A percentile compares a stretch with the other conserved stretches of the same genome.
These are phyloP conservation scores for Parathielavia appendiculata DNA, from an alignment of 495 filamentous ascomycete species.

Conservation along the genomic window DNA sequence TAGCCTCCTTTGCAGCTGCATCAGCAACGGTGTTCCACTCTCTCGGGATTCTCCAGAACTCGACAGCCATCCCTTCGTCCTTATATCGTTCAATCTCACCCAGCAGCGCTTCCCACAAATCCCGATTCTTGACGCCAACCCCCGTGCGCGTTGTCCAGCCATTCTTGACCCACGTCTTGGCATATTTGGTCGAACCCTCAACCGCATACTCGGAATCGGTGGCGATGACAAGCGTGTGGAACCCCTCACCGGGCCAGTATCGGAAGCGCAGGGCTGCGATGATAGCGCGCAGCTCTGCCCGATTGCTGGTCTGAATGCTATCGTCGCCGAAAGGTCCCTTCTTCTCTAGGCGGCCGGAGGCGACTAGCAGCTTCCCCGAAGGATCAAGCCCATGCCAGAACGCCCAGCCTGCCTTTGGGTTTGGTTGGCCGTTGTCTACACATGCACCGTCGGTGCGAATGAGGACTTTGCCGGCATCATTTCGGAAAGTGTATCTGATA, in stretches of 20 bases:
- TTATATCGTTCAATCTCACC: constrained; percentile 30
- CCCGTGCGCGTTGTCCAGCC: constrained; percentile 32
- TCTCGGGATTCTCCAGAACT: constrained; percentile 44
- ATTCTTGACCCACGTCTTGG: constrained; percentile 37
- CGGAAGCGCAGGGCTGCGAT: constrained; percentile 36
- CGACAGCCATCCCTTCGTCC: constrained; percentile 25
- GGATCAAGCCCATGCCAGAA: constrained; percentile 26
- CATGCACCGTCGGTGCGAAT: constrained; percentile 37
- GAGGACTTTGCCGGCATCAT: constrained; percentile 19
- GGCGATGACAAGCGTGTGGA: constrained; percentile 40
- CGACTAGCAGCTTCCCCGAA: constrained; percentile 1
- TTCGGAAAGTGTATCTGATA: constrained; percentile 30
- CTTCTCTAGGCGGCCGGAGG: constrained; percentile 30
- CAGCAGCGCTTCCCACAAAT: constrained; percentile 42
- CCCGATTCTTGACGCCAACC: constrained; percentile 34
- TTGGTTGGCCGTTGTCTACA: constrained; percentile 30
- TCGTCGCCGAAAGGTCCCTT: constrained; percentile 32
- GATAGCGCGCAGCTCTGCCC: constrained; percentile 45
- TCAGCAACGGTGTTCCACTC: constrained; percentile 39
- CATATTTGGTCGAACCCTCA: constrained; percentile 38
- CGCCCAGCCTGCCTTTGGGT: constrained; percentile 33
- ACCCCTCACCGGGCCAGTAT: constrained; percentile 37
- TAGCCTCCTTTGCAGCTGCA: constrained; percentile 37
- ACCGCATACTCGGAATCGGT: constrained; percentile 46
- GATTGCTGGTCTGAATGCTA: constrained; percentile 36